A percentile compares a stretch with the other conserved stretches of the same genome.
Conservation (phyloP, 2,329 filamentous ascomycete genomes). For the Hypoxylon sp. region DNA sequence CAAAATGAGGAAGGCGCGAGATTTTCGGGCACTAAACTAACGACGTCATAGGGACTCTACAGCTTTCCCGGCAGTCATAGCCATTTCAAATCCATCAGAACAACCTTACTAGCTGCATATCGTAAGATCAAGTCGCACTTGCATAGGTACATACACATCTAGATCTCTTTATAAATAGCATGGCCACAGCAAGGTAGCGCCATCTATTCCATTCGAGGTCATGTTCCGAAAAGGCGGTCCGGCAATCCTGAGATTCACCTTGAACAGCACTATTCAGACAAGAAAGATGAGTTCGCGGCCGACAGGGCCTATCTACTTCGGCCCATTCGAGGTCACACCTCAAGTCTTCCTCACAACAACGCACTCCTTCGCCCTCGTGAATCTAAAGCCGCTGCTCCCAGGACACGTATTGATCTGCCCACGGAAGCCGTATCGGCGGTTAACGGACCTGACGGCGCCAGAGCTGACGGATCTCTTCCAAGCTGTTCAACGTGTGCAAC, state of each 20-base stretch:
- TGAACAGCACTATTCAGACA: conserved; percentile 5
- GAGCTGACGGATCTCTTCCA: conserved; percentile 87
- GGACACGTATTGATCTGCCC: conserved; percentile 95
- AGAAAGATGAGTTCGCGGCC: conserved; percentile 38
- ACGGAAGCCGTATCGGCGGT: conserved; percentile 73
- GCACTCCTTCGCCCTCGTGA: conserved; percentile 88
- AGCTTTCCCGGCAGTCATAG: not conserved
- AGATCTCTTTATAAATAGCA: conserved; percentile 23
- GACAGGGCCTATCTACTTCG: conserved; percentile 70
- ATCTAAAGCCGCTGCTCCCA: conserved; percentile 92
- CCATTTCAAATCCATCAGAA: conserved; percentile 26
- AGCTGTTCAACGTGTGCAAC: conserved; percentile 85
- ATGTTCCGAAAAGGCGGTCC: conserved; percentile 38
- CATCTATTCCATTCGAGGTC: conserved; percentile 7
- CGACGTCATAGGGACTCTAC: conserved; percentile 32
- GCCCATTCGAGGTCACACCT: conserved; percentile 79
- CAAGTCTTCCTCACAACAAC: conserved; percentile 89
- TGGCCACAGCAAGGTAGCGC: conserved; percentile 8
- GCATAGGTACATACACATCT: not conserved
- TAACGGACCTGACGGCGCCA: conserved; percentile 77
- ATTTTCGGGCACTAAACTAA: conserved; percentile 16
- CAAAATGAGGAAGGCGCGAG: conserved; percentile 30
- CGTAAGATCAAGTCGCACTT: not conserved
- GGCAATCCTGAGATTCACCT: conserved; percentile 27
- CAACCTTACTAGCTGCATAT: conserved; percentile 10